Conservation (phyloP, 805 yeast genomes). For the Starmerella khaoyaiensis region DNA sequence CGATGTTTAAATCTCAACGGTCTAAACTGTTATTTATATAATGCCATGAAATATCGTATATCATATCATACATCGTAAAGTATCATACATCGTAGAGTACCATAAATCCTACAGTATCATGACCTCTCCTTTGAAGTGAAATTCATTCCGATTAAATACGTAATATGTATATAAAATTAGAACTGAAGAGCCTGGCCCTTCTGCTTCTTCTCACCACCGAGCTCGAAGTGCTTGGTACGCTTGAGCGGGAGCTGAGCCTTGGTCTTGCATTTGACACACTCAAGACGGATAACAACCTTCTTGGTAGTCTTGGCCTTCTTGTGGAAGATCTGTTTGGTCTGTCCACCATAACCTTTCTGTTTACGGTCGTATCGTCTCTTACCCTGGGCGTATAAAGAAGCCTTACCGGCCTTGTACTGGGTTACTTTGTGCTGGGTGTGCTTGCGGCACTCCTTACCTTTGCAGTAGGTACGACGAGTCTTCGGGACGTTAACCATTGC, state of each 20-base stretch:
- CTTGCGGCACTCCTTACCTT: conserved; percentile 97
- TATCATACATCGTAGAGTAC: too few relatives aligned
- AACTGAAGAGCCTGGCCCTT: conserved; percentile 99
- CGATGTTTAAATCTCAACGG: too few relatives aligned
- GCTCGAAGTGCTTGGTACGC: conserved; percentile 99
- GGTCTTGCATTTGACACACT: conserved; percentile 97
- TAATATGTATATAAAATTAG: conserved; percentile 34
- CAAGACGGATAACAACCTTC: conserved; percentile 98
- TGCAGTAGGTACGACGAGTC: conserved; percentile 99
- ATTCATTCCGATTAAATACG: too few relatives aligned
- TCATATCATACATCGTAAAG: too few relatives aligned
- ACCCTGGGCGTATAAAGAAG: conserved; percentile 98
- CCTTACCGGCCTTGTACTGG: conserved; percentile 99
- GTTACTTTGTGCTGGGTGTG: conserved; percentile 99
- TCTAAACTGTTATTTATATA: too few relatives aligned
- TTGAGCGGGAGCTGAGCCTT: conserved; percentile 94
- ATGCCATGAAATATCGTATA: too few relatives aligned
- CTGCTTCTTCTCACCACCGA: conserved; percentile 99
- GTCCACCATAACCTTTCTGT: conserved; percentile 99
- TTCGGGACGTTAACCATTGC: conserved; percentile 96
- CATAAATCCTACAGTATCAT: too few relatives aligned
- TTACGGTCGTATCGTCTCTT: conserved; percentile 99
- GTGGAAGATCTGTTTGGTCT: conserved; percentile 99
- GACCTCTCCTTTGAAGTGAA: too few relatives aligned
- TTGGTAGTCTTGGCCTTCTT: conserved; percentile 99